Evolutionary conservation across 2,329 filamentous ascomycete species (phyloP), one percentile per base, ranked within the genome.

Genomic region (Neocucurbitaria cava): DNA sequence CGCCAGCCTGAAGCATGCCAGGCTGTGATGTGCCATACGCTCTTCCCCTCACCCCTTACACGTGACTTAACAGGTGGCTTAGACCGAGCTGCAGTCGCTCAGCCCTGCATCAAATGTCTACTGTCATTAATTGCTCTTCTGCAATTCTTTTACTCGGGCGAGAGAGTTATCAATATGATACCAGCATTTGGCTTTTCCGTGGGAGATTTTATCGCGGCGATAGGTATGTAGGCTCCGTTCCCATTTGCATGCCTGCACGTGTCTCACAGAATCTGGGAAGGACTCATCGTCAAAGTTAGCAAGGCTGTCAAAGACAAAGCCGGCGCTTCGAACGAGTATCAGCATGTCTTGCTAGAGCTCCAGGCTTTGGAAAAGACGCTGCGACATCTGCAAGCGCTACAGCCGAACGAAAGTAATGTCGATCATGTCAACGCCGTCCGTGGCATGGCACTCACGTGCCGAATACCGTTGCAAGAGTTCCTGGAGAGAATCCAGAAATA

Each of bases 351-450:
- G 13, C 35, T 69, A 17, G 59, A 69, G 43, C 58, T 70, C 17
- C 47, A 65, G 40, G 59, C 47, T 10, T 58, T 69, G 7, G 43
- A 68, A 33, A 49, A 55, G 17, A 52, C 54, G 9, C 52, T 69
- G 17, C 49, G 33, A 17, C 51, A 46, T 13, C 46, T 70, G 3
- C 46, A 56, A 21, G 47, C 53, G 1, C 46, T 68, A 4, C 45
- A 65, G 46, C 63, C 61, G 17, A 62, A 59, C 5, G 61, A 61
- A 44, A 64, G 59, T 44, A 65, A 66, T 54, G 23, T 56, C 11
- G 47, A 38, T n/a, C 61, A 68, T 52, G 56, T 68, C 20, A 64
- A 70, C 38, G 62, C 67, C 3, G 62, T 70, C 40, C 62, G 67
- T 10, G 54, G 64, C 3, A 61, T 68, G 51, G 64, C 65, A 2